phyloP scores from a whole-genome alignment of 129 eudicot species.

The Daucus carota region DH1_v3.0 NC_030383.2:39777501-39778000 shows the following conservation, averaged over 20 bases:
- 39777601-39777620: constrained; percentile 55
- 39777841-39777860: constrained; percentile 53
- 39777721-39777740: constrained; percentile 61
- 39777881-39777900: constrained; percentile 45
- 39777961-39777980: constrained; percentile 80
- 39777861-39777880: constrained; percentile 53
- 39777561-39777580: constrained; percentile 36
- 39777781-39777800: constrained; percentile 15
- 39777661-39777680: constrained; percentile 39
- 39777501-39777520: constrained; percentile 43
- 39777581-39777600: constrained; percentile 44
- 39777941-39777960: constrained; percentile 55
- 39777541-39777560: constrained; percentile 40
- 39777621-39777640: constrained; percentile 37
- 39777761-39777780: constrained; percentile 25
- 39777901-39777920: constrained; percentile 37
- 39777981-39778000: constrained; percentile 66
- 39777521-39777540: constrained; percentile 29
- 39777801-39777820: not conserved
- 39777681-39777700: constrained; percentile 49
- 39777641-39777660: constrained; percentile 15
- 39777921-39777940: constrained; percentile 32
- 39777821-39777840: not conserved
- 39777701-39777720: constrained; percentile 56
- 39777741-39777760: constrained; percentile 21